Conservation (phyloP, 805 yeast species). For the Candida odintsovae region DNA sequence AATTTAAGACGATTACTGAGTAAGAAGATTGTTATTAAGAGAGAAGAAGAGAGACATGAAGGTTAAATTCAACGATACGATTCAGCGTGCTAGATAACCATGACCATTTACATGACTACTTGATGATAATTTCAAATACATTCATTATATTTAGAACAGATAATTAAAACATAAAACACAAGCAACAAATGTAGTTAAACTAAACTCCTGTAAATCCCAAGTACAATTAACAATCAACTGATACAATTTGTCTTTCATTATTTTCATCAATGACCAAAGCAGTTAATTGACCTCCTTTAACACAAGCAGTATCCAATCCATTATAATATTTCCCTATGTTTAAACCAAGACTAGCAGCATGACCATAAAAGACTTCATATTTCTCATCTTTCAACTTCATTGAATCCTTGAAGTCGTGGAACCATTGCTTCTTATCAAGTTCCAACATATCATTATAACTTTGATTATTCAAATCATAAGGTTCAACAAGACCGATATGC, state of each 20-base stretch:
- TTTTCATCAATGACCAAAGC: slow-evolving; percentile 37
- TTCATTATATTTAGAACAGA: no score
- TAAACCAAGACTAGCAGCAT: slow-evolving; percentile 78
- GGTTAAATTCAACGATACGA: slow-evolving; percentile 16
- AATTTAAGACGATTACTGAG: slow-evolving; percentile 58
- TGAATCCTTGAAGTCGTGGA: slow-evolving; percentile 24
- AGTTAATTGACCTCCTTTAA: slow-evolving; percentile 61
- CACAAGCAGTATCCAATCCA: slow-evolving; percentile 84
- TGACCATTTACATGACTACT: no score
- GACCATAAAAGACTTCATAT: slow-evolving; percentile 70
- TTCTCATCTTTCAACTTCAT: slow-evolving; percentile 24
- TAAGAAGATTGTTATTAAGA: slow-evolving; percentile 56
- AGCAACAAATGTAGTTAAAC: no score
- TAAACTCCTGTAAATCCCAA: no score
- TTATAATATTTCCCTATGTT: slow-evolving; percentile 56
- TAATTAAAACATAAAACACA: no score
- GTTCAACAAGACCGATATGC: slow-evolving; percentile 76
- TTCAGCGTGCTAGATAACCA: no score
- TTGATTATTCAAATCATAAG: neutral
- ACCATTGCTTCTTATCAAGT: slow-evolving; percentile 62
- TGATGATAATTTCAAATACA: neutral
- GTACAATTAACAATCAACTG: slow-evolving; percentile 1
- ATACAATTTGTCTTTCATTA: neutral
- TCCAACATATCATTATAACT: slow-evolving; percentile 47
- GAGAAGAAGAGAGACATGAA: slow-evolving; percentile 36